phyloP scores from a whole-genome alignment of 352 stramenopile species.

The Plasmopara viticola region DNA sequence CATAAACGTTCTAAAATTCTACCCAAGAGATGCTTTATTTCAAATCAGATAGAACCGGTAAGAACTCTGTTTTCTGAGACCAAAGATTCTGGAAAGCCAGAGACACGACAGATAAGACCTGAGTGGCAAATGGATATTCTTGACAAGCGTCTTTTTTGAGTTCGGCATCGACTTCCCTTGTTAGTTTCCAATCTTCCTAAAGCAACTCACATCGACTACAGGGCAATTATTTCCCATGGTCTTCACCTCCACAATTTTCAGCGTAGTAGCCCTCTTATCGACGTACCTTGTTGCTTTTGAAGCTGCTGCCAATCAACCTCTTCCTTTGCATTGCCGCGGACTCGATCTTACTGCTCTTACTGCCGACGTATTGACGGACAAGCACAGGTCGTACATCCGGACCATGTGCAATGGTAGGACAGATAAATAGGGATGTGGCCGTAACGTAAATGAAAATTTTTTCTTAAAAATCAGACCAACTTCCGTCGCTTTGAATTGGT shows the following conservation, averaged over 20 bases:
- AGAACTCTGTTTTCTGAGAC: too few species aligned
- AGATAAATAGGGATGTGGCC: constrained; percentile 30
- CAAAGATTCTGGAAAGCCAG: too few species aligned
- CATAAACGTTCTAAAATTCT: too few species aligned
- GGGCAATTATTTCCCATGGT: neutral
- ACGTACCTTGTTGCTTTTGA: neutral
- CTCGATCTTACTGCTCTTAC: constrained; percentile 41
- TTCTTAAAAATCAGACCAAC: constrained; percentile 9
- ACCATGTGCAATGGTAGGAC: constrained; percentile 34
- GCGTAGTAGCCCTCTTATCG: neutral
- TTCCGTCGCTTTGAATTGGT: constrained; percentile 10
- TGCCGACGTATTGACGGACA: constrained; percentile 31
- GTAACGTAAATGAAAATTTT: constrained; percentile 9
- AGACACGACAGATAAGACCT: too few species aligned
- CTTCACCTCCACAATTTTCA: constrained; percentile 1
- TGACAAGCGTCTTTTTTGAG: too few species aligned
- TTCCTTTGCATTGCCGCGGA: constrained; percentile 42
- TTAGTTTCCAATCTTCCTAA: too few species aligned
- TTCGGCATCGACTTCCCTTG: too few species aligned
- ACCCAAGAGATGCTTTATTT: too few species aligned
- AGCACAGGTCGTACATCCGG: constrained; percentile 51
- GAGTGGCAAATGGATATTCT: too few species aligned
- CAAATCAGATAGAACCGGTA: too few species aligned
- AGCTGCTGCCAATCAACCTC: constrained; percentile 2
- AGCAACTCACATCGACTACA: too few species aligned